These are phyloP conservation scores for Ophiocordyceps camponoti-leonardi DNA, from an alignment of 2,329 filamentous ascomycete species.

Conservation along the genomic window DNA sequence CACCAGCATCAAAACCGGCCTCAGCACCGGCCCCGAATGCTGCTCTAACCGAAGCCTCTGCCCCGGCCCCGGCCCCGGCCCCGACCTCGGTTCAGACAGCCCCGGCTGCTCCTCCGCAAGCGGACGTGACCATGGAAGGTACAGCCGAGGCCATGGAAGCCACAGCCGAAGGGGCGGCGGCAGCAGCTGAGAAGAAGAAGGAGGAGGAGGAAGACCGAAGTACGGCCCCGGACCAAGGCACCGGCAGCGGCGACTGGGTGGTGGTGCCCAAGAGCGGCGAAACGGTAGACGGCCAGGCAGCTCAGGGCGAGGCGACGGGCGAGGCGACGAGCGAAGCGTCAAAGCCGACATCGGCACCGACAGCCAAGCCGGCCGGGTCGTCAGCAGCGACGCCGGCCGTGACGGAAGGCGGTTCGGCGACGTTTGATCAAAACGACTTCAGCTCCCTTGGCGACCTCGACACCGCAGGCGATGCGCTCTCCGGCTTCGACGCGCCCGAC, in stretches of 20 bases:
- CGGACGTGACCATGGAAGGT: slow-evolving; percentile 34
- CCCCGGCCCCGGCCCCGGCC: neutral
- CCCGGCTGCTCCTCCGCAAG: slow-evolving; percentile 4
- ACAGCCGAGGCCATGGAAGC: slow-evolving; percentile 14
- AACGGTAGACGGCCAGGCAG: slow-evolving; percentile 18
- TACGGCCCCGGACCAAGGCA: slow-evolving; percentile 30
- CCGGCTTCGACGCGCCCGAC: slow-evolving; percentile 44
- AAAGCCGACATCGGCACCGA: slow-evolving; percentile 3
- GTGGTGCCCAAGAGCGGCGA: slow-evolving; percentile 49
- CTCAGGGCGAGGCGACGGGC: slow-evolving; percentile 1
- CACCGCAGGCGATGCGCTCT: slow-evolving; percentile 54
- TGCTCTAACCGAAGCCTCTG: neutral
- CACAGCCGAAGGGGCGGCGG: no score
- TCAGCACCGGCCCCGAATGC: neutral
- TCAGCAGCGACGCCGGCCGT: slow-evolving; percentile 25
- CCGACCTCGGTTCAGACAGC: neutral
- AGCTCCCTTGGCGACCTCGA: slow-evolving; percentile 48
- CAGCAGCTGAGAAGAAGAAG: slow-evolving; percentile 7
- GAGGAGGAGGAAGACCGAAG: slow-evolving; percentile 14
- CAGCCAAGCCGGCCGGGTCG: slow-evolving; percentile 11
- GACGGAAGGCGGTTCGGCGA: slow-evolving; percentile 23
- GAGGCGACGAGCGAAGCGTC: slow-evolving; percentile 7
- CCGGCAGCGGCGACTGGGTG: slow-evolving; percentile 52
- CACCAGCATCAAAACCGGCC: neutral
- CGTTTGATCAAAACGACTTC: slow-evolving; percentile 42